Percentiles rank a stretch among this genome's conserved stretches.
Evolutionary conservation across 2,329 filamentous ascomycete genomes (phyloP).

Genomic region (Huntiella savannae): DNA sequence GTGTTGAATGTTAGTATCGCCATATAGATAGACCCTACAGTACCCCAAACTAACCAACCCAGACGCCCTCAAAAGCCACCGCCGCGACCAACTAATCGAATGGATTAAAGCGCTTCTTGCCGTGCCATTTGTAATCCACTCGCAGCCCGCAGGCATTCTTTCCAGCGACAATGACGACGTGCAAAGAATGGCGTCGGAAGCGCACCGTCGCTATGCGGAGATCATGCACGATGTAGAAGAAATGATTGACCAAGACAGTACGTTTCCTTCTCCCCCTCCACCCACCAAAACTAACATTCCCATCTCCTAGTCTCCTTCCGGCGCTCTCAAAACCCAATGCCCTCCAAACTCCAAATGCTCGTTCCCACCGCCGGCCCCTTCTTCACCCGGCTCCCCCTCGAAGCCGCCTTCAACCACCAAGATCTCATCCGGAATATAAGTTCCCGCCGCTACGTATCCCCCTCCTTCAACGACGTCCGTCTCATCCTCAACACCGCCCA

Average conservation of each 20-base stretch:
- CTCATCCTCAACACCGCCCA: constrained; percentile 90
- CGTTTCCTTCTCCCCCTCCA: constrained; percentile 13
- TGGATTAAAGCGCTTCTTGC: constrained; percentile 93
- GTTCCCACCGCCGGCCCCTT: constrained; percentile 85
- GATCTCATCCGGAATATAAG: constrained; percentile 75
- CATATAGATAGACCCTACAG: constrained; percentile 3
- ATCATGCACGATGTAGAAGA: constrained; percentile 87
- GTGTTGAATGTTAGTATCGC: constrained; percentile 49
- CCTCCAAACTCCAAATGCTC: constrained; percentile 80
- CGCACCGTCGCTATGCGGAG: constrained; percentile 78
- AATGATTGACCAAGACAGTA: constrained; percentile 83
- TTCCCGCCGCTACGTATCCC: constrained; percentile 77
- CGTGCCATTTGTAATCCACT: constrained; percentile 90
- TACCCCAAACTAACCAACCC: constrained; percentile 7
- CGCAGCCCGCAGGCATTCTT: constrained; percentile 77
- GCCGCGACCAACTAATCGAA: constrained; percentile 83
- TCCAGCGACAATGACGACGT: constrained; percentile 47
- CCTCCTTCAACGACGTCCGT: constrained; percentile 91
- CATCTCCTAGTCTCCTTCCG: constrained; percentile 46
- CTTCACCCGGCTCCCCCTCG: constrained; percentile 72
- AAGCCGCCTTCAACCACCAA: constrained; percentile 82
- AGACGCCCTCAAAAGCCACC: constrained; percentile 62
- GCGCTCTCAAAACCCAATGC: constrained; percentile 40
- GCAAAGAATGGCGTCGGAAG: constrained; percentile 54
- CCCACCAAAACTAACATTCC: background rate